phyloP scores from a whole-genome alignment of 768 basidiomycete genomes.

The Amanita muscaria region DNA sequence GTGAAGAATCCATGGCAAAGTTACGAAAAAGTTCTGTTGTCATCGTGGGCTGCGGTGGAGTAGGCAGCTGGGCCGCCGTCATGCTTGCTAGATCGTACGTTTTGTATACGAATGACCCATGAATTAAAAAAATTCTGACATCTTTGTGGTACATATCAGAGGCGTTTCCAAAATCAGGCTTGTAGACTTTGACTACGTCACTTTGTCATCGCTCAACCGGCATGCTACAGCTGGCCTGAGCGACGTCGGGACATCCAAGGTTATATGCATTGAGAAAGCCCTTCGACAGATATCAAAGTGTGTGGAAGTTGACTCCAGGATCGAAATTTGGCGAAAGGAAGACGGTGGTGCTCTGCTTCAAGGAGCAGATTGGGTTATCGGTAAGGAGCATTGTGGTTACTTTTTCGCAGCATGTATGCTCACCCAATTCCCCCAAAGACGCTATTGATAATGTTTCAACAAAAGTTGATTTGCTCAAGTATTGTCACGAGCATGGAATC shows the following conservation, averaged over 20 bases:
- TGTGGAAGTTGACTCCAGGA: constrained; percentile 75
- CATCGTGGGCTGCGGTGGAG: constrained; percentile 91
- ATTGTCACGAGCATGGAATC: constrained; percentile 73
- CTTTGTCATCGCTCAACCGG: constrained; percentile 88
- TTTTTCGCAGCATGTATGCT: neutral
- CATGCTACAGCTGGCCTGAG: constrained; percentile 85
- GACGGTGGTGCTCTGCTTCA: constrained; percentile 65
- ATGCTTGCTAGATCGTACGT: constrained; percentile 89
- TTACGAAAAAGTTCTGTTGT: constrained; percentile 73
- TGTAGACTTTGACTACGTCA: constrained; percentile 96
- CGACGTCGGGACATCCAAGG: constrained; percentile 93
- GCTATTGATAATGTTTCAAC: constrained; percentile 97
- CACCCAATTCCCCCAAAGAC: constrained; percentile 34
- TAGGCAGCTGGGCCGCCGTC: constrained; percentile 92
- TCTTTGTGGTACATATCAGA: constrained; percentile 25
- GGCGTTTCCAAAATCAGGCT: constrained; percentile 71
- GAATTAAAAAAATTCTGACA: neutral
- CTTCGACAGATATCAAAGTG: constrained; percentile 73
- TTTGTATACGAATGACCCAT: neutral
- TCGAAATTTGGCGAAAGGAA: constrained; percentile 84
- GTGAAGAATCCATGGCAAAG: constrained; percentile 77
- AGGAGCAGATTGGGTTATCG: constrained; percentile 91
- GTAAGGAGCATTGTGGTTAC: constrained; percentile 29
- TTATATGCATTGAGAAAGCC: constrained; percentile 60
- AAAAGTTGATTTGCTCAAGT: constrained; percentile 87